Evolutionary conservation across 2,329 filamentous ascomycete genomes (phyloP).

Genomic region (Truncatella angustata): DNA sequence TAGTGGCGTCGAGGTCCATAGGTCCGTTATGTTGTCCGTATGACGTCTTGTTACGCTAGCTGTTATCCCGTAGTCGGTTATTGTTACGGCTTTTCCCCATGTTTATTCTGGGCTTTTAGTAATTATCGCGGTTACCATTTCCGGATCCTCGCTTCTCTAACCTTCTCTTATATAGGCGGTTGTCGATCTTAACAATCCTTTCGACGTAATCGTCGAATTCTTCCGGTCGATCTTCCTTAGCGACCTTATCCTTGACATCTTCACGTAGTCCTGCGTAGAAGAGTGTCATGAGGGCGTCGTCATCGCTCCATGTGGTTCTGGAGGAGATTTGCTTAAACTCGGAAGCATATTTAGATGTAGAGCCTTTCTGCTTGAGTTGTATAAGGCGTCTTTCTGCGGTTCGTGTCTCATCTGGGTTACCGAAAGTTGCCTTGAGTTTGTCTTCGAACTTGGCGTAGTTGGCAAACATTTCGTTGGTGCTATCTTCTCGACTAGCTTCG

Average conservation of each 20-base stretch:
- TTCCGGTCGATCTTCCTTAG: background rate
- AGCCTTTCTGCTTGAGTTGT: background rate
- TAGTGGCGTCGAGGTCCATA: too few relatives aligned
- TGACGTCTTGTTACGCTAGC: too few relatives aligned
- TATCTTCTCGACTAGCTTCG: background rate
- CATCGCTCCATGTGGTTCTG: background rate
- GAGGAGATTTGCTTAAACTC: background rate
- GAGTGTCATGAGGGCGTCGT: background rate
- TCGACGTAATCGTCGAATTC: background rate
- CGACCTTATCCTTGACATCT: background rate
- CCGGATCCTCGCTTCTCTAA: background rate
- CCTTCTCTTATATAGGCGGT: background rate
- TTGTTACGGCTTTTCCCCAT: too few relatives aligned
- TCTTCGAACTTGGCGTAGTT: background rate
- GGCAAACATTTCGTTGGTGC: background rate
- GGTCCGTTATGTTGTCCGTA: too few relatives aligned
- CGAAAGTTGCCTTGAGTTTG: background rate
- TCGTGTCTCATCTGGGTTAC: background rate
- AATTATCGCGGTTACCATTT: too few relatives aligned
- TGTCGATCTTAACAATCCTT: background rate
- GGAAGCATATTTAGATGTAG: background rate
- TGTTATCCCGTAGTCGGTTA: too few relatives aligned
- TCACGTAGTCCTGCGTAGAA: background rate
- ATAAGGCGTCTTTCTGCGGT: background rate
- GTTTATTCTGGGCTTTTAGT: too few relatives aligned